Base-by-base conservation (phyloP, 805 yeast genomes). In the Ogataea henricii region DNA sequence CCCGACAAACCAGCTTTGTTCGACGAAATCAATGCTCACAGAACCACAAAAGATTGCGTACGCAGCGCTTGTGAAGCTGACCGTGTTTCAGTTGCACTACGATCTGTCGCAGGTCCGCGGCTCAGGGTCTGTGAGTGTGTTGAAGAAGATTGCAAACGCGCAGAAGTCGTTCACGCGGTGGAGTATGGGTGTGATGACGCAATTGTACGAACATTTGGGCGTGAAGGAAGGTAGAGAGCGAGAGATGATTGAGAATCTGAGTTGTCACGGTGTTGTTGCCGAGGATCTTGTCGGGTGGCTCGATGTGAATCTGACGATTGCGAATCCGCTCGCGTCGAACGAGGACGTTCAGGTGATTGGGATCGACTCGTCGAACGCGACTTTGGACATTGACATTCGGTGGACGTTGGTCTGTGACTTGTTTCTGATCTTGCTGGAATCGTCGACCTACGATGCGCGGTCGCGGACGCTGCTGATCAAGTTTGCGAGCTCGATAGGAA, bases 321-420 rank as follows among this genome's bases (percentile, higher is more conserved):
- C 71, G 3, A 83, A 83, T 58, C 84, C 86, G 17, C 64, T 69
- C 20, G 69, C 65, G 49, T 68, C 65, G 25, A 33, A 42, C 26
- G 51, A 58, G 38, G 53, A 51, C 6, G 48, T 51, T 9, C 55
- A 57, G 20, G 45, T 55, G 4, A 57, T 58, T 18, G 57, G 34
- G 7, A 47, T 55, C 14, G 67, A 67, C 16, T 56, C 70, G 1
- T 65, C 66, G 14, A 53, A 63, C n/a, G 58, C 65, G 12, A 65
- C 58, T 2, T 53, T 85, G 6, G 80, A 83, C 22, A 76, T 87
- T 46, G 97, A 91, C 59, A 78, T 94, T 18, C 81, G 91, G 25
- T 95, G 99, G 99, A 91, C 97, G 0, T 78, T 92, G 12, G 71
- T 94, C 5, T 95, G 99, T 68, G 99, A 94, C 64, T 69, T 94